Conservation (phyloP, 352 stramenopile genomes). For the Pythium aristosporum region DNA sequence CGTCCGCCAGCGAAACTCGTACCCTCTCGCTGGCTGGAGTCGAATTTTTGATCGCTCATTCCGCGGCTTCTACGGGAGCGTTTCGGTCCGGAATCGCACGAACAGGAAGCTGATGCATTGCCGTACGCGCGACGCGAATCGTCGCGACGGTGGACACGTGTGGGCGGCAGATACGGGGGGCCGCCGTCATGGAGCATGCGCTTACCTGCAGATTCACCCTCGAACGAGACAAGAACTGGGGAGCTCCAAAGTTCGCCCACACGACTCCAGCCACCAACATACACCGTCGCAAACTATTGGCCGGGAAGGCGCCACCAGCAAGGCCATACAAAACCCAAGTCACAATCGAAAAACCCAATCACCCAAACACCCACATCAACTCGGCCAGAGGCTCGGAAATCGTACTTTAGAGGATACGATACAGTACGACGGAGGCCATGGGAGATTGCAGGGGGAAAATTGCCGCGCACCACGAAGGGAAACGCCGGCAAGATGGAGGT, state of each 20-base stretch:
- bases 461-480: background rate
- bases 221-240: slow-evolving; percentile 66
- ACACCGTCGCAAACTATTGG: slow-evolving; percentile 72
- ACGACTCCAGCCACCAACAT: slow-evolving; percentile 22
- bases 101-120: background rate
- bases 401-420: slow-evolving; percentile 8
- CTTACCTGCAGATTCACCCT: slow-evolving; percentile 34
- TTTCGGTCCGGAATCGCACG: background rate
- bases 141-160: background rate
- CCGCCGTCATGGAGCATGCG: background rate
- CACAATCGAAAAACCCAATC: slow-evolving; percentile 30
- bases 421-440: background rate
- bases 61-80: background rate
- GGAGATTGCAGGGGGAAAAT: background rate
- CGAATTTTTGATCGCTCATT: background rate
- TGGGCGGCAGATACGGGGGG: background rate
- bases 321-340: slow-evolving; percentile 63
- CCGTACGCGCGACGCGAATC: background rate
- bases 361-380: slow-evolving; percentile 10
- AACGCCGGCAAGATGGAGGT: slow-evolving; percentile 6
- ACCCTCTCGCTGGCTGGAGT: background rate
- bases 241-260: slow-evolving; percentile 9
- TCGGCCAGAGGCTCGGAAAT: background rate
- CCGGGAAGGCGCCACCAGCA: slow-evolving; percentile 48
- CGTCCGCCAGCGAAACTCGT: background rate